A percentile compares a stretch with the other conserved stretches of the same genome.
Evolutionary conservation across 83 land plant genomes (phyloP).

Genomic region (Larix sibirica): DNA sequence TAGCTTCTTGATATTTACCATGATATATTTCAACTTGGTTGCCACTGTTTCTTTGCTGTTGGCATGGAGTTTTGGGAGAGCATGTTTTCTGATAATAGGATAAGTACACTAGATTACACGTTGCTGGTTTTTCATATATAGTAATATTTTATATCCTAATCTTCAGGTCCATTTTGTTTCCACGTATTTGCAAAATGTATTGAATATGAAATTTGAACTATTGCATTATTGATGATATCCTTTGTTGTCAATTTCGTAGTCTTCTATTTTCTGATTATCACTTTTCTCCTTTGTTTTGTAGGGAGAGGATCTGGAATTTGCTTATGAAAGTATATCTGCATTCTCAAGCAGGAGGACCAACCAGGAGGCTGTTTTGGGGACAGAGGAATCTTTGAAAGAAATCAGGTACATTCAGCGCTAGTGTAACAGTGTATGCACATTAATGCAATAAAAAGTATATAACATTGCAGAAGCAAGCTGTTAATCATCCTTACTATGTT

Average conservation of each 20-base stretch:
- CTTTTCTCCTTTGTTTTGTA: slow-evolving; percentile 14
- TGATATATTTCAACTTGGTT: not conserved
- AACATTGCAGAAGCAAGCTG: not conserved
- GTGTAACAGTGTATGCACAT: not conserved
- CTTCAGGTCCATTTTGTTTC: not conserved
- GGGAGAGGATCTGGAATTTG: slow-evolving; percentile 97
- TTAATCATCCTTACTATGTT: not conserved
- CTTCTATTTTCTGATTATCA: not conserved
- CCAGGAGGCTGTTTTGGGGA: slow-evolving; percentile 90
- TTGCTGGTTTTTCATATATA: not conserved
- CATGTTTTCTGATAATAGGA: not conserved
- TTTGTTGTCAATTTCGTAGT: not conserved
- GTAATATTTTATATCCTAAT: not conserved
- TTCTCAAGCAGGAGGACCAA: slow-evolving; percentile 80
- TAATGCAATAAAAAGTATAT: not conserved
- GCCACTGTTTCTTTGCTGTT: not conserved
- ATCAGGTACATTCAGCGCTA: slow-evolving; percentile 49
- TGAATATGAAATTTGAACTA: not conserved
- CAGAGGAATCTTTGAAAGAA: slow-evolving; percentile 88
- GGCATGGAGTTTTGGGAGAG: not conserved
- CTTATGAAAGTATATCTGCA: slow-evolving; percentile 96
- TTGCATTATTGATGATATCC: not conserved
- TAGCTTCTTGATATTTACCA: not conserved
- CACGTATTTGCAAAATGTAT: not conserved
- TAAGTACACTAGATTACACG: not conserved